Conservation (phyloP, 306 rosid species). For the Alnus glutinosa region DNA sequence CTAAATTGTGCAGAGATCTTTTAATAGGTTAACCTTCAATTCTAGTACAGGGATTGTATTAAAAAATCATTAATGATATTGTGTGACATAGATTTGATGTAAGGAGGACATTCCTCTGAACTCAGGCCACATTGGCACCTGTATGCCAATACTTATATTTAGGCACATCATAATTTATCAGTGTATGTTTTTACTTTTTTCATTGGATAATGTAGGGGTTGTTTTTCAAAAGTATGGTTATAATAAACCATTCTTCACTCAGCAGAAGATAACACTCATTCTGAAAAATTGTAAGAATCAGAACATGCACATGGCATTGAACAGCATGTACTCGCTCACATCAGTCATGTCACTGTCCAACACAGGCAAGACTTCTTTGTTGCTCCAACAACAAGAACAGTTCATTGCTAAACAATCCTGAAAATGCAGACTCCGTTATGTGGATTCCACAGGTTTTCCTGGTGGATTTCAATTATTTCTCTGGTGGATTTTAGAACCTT, state of each 20-base stretch:
- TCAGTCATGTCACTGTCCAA: background rate
- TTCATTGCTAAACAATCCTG: constrained; percentile 1
- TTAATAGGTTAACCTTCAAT: background rate
- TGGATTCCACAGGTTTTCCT: too few species aligned
- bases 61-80: background rate
- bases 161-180: background rate
- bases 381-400: background rate
- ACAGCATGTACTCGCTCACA: background rate
- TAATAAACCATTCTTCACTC: background rate
- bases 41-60: background rate
- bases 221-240: background rate
- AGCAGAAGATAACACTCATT: background rate
- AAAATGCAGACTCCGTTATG: too few species aligned
- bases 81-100: background rate
- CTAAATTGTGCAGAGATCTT: background rate
- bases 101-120: background rate
- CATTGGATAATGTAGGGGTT: background rate
- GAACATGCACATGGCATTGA: background rate
- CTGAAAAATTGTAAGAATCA: background rate
- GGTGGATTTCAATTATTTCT: too few species aligned
- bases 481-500: too few species aligned
- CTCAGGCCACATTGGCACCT: background rate
- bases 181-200: background rate
- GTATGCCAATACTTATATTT: background rate
- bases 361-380: background rate